phyloP scores from a whole-genome alignment of 106 monocot genomes.

The Dioscorea zingiberensis region DNA sequence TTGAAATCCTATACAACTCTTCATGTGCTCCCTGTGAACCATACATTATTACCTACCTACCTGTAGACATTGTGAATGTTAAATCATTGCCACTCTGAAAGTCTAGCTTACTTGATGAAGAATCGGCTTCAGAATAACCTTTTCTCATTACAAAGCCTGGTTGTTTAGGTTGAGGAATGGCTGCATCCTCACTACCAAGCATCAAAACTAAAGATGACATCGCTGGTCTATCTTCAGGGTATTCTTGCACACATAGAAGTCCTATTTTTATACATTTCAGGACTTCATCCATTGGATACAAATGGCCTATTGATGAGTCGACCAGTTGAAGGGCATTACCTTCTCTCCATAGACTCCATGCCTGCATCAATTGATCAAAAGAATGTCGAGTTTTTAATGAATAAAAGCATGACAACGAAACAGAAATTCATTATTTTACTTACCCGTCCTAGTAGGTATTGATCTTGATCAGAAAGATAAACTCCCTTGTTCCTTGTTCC shows the following conservation, averaged over 20 bases:
- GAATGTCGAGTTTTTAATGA: neutral
- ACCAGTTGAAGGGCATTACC: constrained; percentile 2
- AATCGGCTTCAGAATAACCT: neutral
- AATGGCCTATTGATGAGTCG: constrained; percentile 3
- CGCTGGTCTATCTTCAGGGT: constrained; percentile 26
- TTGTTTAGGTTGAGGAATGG: constrained; percentile 6
- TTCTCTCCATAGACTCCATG: constrained; percentile 34
- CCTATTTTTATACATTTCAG: constrained; percentile 37
- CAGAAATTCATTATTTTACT: neutral
- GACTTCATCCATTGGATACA: constrained; percentile 3
- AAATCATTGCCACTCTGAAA: neutral
- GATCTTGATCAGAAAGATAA: neutral
- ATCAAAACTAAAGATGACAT: constrained; percentile 30
- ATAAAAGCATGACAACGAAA: neutral
- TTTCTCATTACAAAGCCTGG: constrained; percentile 7
- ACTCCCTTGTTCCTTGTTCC: constrained; percentile 23
- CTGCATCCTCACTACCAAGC: constrained; percentile 17
- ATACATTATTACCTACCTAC: neutral
- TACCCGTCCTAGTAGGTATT: constrained; percentile 29
- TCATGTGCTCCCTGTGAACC: no score
- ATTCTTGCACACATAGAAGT: constrained; percentile 28
- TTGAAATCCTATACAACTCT: no score
- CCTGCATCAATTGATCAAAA: constrained; percentile 5
- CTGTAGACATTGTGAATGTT: neutral
- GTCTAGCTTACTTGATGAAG: neutral